phyloP scores from a whole-genome alignment of 169 alveolate genomes.

The Eimeria acervulina region DNA sequence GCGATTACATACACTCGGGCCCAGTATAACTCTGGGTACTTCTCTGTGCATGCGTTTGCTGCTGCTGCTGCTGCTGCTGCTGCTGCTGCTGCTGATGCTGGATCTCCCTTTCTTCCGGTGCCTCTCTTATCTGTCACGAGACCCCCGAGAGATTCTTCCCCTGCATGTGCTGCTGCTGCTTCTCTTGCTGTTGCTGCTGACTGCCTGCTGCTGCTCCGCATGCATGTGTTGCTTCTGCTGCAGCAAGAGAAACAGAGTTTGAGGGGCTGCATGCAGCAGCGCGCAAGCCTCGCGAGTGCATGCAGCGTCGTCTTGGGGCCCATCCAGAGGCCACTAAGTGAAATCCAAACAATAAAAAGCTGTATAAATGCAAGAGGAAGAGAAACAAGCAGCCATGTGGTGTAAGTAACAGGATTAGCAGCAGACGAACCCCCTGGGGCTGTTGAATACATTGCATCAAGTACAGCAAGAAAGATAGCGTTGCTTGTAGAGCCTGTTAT shows the following conservation, averaged over 20 bases:
- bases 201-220: neutral
- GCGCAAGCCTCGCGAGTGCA: neutral
- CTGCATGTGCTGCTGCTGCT: neutral
- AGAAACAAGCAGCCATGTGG: constrained; percentile 53
- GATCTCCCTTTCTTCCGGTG: too few species aligned
- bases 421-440: too few species aligned
- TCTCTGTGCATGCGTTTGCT: neutral
- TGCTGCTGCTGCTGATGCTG: neutral
- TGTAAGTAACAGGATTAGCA: constrained; percentile 65
- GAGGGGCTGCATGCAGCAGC: neutral
- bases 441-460: constrained; percentile 66
- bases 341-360: constrained; percentile 20
- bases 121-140: too few species aligned
- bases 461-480: constrained; percentile 49
- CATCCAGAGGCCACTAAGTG: constrained; percentile 68
- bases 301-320: neutral
- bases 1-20: constrained; percentile 29
- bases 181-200: neutral
- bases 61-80: neutral
- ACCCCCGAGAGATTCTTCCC: neutral
- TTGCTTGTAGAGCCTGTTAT: constrained; percentile 69
- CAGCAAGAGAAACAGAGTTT: neutral
- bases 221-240: neutral
- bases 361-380: constrained; percentile 38
- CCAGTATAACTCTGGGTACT: neutral